A percentile compares a stretch with the other conserved stretches of the same genome.
phyloP scores from a whole-genome alignment of 768 basidiomycete species.

The Guyanaporus albipodus region DNA sequence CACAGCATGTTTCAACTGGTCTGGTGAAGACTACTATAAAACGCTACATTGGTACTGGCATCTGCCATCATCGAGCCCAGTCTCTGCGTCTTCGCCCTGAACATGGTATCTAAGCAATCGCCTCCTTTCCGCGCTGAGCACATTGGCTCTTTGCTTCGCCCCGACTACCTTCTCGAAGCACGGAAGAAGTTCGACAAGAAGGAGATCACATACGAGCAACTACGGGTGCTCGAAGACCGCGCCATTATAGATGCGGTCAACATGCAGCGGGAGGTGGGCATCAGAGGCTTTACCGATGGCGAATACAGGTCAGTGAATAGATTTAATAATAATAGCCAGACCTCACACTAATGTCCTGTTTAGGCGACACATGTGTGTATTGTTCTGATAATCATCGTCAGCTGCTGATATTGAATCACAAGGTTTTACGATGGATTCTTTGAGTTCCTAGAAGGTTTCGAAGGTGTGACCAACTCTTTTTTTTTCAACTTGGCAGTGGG shows the following conservation, averaged over 20 bases:
- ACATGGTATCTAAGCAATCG: slow-evolving; percentile 21
- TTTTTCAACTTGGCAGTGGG: not conserved
- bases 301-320: slow-evolving; percentile 34
- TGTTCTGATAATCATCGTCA: not conserved
- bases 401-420: not conserved
- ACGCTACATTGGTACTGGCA: not conserved
- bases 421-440: slow-evolving; percentile 31
- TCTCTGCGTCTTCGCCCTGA: not conserved
- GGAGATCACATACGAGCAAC: slow-evolving; percentile 33
- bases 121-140: slow-evolving; percentile 47
- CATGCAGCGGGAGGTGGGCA: slow-evolving; percentile 39
- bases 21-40: too few relatives aligned
- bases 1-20: too few relatives aligned
- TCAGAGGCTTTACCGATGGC: slow-evolving; percentile 42
- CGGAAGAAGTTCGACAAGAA: slow-evolving; percentile 34
- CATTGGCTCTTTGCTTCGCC: slow-evolving; percentile 43
- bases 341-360: not conserved
- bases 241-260: slow-evolving; percentile 35
- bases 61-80: not conserved
- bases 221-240: slow-evolving; percentile 37
- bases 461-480: slow-evolving; percentile 19
- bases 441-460: slow-evolving; percentile 24
- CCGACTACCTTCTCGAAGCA: slow-evolving; percentile 36
- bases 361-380: slow-evolving; percentile 26
- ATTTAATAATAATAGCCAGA: not conserved